Conservation (phyloP, 768 basidiomycete species). For the Kwoniella mangroviensis region DNA sequence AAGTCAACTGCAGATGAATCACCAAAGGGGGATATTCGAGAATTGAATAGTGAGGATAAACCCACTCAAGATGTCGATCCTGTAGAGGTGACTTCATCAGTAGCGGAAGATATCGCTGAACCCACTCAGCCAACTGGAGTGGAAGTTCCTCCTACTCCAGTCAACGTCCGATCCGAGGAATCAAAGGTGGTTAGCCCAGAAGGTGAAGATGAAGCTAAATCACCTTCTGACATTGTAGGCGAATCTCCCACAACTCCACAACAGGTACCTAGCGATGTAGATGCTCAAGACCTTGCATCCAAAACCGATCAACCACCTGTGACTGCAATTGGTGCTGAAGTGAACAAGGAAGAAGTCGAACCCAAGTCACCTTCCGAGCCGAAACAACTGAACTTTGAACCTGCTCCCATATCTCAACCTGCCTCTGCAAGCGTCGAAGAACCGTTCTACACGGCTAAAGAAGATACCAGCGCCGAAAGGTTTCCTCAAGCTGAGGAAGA, state of each 20-base stretch:
- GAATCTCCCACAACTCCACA: not conserved
- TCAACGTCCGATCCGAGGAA: not conserved
- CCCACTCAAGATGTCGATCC: constrained; percentile 4
- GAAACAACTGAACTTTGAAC: constrained; percentile 44
- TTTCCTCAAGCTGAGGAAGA: constrained; percentile 5
- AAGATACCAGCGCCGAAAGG: constrained; percentile 8
- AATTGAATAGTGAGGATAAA: not conserved
- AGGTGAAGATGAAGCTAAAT: not conserved
- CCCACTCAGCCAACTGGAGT: constrained; percentile 3
- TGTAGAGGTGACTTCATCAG: constrained; percentile 8
- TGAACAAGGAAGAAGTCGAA: not conserved
- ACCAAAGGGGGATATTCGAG: not conserved
- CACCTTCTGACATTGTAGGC: not conserved
- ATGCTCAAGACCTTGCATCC: constrained; percentile 7
- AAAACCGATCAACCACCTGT: constrained; percentile 24
- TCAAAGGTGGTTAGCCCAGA: not conserved
- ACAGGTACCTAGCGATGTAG: not conserved
- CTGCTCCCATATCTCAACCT: constrained; percentile 46
- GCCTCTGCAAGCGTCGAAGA: constrained; percentile 13
- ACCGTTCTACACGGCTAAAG: not conserved
- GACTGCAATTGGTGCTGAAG: constrained; percentile 20
- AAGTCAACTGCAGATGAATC: constrained; percentile 31
- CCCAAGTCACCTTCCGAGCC: constrained; percentile 3
- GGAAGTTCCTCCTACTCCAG: constrained; percentile 7
- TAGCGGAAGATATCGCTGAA: constrained; percentile 1